Conservation (phyloP, 208 protist genomes). For the Strigomonas oncopelti region DNA sequence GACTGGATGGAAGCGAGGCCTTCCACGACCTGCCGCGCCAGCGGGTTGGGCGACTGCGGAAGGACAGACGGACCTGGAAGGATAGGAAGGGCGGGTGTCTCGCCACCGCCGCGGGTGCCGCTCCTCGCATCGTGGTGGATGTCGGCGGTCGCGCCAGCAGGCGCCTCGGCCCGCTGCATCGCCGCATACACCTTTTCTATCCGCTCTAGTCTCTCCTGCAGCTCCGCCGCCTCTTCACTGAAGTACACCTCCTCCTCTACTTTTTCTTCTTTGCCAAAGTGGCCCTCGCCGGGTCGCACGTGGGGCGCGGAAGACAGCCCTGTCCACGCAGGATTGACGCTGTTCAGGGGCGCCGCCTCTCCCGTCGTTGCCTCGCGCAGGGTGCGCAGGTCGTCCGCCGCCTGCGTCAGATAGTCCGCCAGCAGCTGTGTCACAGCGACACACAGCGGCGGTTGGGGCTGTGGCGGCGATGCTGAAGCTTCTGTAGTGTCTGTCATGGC, state of each 20-base stretch:
- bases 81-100: neutral
- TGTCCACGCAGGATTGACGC: too few relatives aligned
- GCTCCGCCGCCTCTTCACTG: neutral
- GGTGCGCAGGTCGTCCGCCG: slow-evolving; percentile 35
- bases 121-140: neutral
- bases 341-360: neutral
- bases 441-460: slow-evolving; percentile 5
- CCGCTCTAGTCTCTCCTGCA: neutral
- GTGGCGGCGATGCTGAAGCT: neutral
- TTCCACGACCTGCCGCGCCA: neutral
- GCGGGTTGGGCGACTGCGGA: neutral
- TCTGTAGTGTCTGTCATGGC: neutral
- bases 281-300: too few relatives aligned
- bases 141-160: neutral
- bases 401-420: slow-evolving; percentile 42
- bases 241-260: neutral
- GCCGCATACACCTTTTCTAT: neutral
- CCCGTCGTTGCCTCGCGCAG: neutral
- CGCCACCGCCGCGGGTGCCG: too few relatives aligned
- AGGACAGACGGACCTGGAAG: neutral
- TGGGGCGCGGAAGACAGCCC: too few relatives aligned
- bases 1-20: neutral
- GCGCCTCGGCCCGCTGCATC: neutral
- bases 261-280: neutral
- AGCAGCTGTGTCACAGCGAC: slow-evolving; percentile 28